Conservation (phyloP, 441 rosid genomes). For the Jatropha multifida region DNA sequence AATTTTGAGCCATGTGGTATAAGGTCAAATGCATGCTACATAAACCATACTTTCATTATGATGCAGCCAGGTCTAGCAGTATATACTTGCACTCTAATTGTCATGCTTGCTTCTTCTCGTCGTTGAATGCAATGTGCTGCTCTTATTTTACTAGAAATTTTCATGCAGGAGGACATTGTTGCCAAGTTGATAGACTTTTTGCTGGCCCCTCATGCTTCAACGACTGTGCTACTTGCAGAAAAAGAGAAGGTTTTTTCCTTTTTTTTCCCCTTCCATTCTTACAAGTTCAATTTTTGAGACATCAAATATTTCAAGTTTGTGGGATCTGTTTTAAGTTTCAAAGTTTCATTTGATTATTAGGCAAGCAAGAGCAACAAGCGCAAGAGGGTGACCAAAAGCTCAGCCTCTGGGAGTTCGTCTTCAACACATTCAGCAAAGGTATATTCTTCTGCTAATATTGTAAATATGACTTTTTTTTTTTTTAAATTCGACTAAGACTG, state of each 20-base stretch:
- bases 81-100: neutral
- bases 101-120: neutral
- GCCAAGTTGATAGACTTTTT: slow-evolving; percentile 72
- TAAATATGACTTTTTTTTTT: neutral
- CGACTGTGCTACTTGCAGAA: slow-evolving; percentile 57
- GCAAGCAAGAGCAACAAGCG: slow-evolving; percentile 69
- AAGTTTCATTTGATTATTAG: slow-evolving; percentile 35
- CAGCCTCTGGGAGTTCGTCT: slow-evolving; percentile 45
- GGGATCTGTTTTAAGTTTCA: slow-evolving; percentile 4
- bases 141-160: slow-evolving; percentile 15
- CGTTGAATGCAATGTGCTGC: neutral
- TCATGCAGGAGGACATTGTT: slow-evolving; percentile 75
- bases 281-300: neutral
- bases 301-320: neutral
- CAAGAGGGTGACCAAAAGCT: slow-evolving; percentile 56
- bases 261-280: neutral
- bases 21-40: neutral
- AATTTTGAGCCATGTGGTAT: neutral
- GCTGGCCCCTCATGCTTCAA: slow-evolving; percentile 76
- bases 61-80: neutral
- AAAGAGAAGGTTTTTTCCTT: slow-evolving; percentile 52
- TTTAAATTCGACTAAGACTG: neutral
- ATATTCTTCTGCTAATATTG: slow-evolving; percentile 15
- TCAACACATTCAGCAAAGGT: slow-evolving; percentile 68
- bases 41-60: neutral